A percentile compares a stretch with the other conserved stretches of the same genome.
Conservation (phyloP, 139 green algal species). For the Pycnococcus provasolii region DNA sequence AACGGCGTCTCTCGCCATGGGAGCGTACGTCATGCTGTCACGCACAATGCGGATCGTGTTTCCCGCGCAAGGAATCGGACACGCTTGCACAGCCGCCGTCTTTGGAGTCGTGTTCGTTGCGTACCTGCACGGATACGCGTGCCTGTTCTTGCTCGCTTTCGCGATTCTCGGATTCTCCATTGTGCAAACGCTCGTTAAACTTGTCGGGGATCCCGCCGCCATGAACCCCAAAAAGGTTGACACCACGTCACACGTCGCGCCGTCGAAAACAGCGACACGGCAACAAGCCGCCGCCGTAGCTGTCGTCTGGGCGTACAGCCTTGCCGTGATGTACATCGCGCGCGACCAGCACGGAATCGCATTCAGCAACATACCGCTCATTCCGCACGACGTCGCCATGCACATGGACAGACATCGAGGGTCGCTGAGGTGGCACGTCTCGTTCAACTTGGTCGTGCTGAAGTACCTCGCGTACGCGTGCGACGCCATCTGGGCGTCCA, state of each 20-base stretch:
- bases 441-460: neutral
- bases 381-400: neutral
- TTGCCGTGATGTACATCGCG: neutral
- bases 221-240: neutral
- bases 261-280: neutral
- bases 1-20: constrained; percentile 28
- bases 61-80: neutral
- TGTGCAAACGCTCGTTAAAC: neutral
- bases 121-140: constrained; percentile 2
- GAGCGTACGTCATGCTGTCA: constrained; percentile 31
- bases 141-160: neutral
- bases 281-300: neutral
- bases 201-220: neutral
- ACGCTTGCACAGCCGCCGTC: neutral
- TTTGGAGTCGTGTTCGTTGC: neutral
- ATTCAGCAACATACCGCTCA: neutral
- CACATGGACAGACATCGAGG: neutral
- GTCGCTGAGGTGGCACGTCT: neutral
- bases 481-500: neutral
- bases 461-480: neutral
- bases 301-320: neutral
- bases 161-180: neutral
- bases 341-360: neutral
- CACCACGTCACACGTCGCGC: neutral
- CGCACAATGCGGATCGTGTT: constrained; percentile 14